Evolutionary conservation across 2,329 filamentous ascomycete species (phyloP), one percentile per base, ranked within the genome.

Genomic region (Coniochaeta ligniaria): DNA sequence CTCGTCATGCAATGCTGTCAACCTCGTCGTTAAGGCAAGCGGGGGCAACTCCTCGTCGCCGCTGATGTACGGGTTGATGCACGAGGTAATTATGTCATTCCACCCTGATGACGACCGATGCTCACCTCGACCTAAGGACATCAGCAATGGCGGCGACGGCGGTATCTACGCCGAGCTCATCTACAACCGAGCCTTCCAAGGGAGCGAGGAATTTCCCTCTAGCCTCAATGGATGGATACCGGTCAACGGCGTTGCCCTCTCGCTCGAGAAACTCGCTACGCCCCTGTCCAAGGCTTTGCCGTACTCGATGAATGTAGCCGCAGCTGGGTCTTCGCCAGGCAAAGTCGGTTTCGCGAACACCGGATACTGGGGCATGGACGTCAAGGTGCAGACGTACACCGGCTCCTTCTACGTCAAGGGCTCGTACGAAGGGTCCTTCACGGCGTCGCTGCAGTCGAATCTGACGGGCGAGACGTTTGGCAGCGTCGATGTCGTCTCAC

Each of bases 141-240:
- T 87, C 70, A 85, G 85, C 71, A 84, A 89, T 70, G 87, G 84
- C 1, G 87, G 88, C 2, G 88, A 91, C 68, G 88, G 88, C 24
- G 88, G 88, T 6, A 83, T 91, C 63, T 91, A 91, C 69, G 88
- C 85, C 57, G 87, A 91, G 68, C 72, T 91, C 60, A 82, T 91
- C 60, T 82, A 80, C 58, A 91, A 91, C 72, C 81, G 87, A 57
- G 88, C 87, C 12, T 90, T 91, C 67, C 88, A 91, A 71, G 75
- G 75, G 59, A 78, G 75, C 62, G 71, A 74, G 22, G 65, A 67
- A 17, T 78, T 71, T 62, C 77, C 76, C 3, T 71, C 74, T 43
- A 76, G 74, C 4, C 72, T 84, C 2, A 71, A 73, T n/a, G 76
- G 72, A 17, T 83, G 80, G 78, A 71, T 70, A 17, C 63, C 78